A percentile compares a stretch with the other conserved stretches of the same genome.
phyloP scores from a whole-genome alignment of 768 basidiomycete genomes.

The Suillus luteus region DNA sequence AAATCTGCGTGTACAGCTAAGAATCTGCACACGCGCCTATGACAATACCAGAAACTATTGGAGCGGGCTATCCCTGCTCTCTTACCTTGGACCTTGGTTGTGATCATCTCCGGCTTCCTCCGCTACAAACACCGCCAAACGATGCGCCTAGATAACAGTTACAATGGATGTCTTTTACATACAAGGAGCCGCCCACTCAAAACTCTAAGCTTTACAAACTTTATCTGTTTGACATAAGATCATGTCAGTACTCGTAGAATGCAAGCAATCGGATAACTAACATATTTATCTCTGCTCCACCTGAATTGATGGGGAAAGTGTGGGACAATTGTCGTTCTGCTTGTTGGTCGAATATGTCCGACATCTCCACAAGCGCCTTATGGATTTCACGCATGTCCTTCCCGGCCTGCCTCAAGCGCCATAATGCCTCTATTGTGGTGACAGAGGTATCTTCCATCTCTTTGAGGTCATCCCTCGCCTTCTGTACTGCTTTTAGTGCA shows the following conservation, averaged over 20 bases:
- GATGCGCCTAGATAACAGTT: too few relatives aligned
- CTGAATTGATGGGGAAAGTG: not conserved
- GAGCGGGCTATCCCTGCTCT: too few relatives aligned
- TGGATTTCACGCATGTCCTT: slow-evolving; percentile 14
- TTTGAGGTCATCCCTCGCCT: not conserved
- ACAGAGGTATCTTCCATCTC: not conserved
- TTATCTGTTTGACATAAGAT: not conserved
- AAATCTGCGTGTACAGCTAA: not conserved
- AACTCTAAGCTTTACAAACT: too few relatives aligned
- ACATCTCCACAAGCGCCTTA: slow-evolving; percentile 40
- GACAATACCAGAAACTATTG: not conserved
- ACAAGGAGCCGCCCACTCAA: too few relatives aligned
- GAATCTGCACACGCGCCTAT: not conserved
- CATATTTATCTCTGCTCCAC: not conserved
- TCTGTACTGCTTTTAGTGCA: not conserved
- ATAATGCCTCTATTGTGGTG: not conserved
- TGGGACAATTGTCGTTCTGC: not conserved
- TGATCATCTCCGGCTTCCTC: too few relatives aligned
- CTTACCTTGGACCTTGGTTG: too few relatives aligned
- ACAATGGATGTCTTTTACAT: too few relatives aligned
- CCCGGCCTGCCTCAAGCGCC: not conserved
- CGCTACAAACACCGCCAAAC: too few relatives aligned
- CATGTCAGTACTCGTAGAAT: not conserved
- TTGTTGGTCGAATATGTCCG: not conserved
- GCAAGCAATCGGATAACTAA: not conserved